Base-by-base conservation (phyloP, 352 stramenopile species). In the Phytophthora citrophthora region DNA sequence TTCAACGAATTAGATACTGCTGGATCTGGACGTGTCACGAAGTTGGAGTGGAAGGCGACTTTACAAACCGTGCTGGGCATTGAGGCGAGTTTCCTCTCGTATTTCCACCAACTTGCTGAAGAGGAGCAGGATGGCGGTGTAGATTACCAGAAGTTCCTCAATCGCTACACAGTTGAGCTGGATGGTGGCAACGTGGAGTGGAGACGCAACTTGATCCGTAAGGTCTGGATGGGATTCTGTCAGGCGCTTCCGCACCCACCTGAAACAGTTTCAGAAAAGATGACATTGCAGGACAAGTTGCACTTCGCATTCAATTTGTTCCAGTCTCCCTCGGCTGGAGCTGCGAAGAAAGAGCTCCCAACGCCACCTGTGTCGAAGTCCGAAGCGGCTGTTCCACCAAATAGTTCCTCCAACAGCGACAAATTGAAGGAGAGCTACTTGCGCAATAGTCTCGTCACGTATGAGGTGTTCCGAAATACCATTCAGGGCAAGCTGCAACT, bases 101-200 rank as follows among this genome's bases (percentile, higher is more conserved):
- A 93, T 59, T 91, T 86, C 39, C 67, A 70, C 24, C 80, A 89
- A 52, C 64, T 93, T 7, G 85, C 83, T 36, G 73, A 79, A 3
- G 43, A 74, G 6, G 68, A 85, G 13, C 20, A 65, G 0, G 70
- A 91, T 52, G 76, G 74, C 12, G 59, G 67, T 3, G 74, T 94
- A 5, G 81, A 94, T 20, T 94, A 92, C 61, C 75, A 86, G 47
- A 80, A 75, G 10, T 94, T 94, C 34, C 67, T 94, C 5, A 88
- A 88, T 48, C 81, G 83, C 4, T 94, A 94, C 56, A 86, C 77
- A 1, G 70, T 92, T 10, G 79, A 91, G 63, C 61, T 92, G 3
- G 77, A 84, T 46, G 74, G 59, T 7, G 71, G 73, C 7, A 85
- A 80, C 41, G 72, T 86, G 5, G 85, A 94, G 36, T 91, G 85